Evolutionary conservation across 352 stramenopile genomes (phyloP).

Genomic region (Phytophthora tentaculata): DNA sequence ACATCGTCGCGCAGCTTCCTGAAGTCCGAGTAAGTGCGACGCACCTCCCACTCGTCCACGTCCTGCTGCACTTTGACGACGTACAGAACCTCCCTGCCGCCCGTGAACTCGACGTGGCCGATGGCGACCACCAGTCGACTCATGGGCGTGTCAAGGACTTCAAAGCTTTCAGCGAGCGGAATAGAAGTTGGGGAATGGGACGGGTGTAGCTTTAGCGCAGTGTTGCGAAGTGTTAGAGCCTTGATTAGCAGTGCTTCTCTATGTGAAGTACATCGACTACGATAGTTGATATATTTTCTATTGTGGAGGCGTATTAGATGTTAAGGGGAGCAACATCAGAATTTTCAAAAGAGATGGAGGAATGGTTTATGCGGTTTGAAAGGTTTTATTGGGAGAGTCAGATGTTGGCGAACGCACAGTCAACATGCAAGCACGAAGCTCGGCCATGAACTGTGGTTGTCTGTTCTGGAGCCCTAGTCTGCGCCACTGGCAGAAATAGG

Average conservation of each 20-base stretch:
- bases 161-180: not conserved
- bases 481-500: slow-evolving; percentile 26
- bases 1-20: slow-evolving; percentile 74
- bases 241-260: slow-evolving; percentile 27
- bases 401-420: slow-evolving; percentile 13
- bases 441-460: slow-evolving; percentile 9
- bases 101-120: slow-evolving; percentile 81
- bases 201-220: slow-evolving; percentile 4
- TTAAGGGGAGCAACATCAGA: not conserved
- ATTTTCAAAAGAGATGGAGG: not conserved
- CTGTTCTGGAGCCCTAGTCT: slow-evolving; percentile 16
- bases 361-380: not conserved
- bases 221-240: slow-evolving; percentile 14
- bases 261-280: not conserved
- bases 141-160: slow-evolving; percentile 38
- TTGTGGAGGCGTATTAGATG: not conserved
- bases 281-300: not conserved
- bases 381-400: slow-evolving; percentile 14
- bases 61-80: slow-evolving; percentile 82
- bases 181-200: slow-evolving; percentile 8
- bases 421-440: slow-evolving; percentile 8
- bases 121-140: slow-evolving; percentile 79
- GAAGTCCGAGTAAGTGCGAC: slow-evolving; percentile 76
- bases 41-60: slow-evolving; percentile 72
- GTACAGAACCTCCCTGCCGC: slow-evolving; percentile 71